Base-by-base conservation (phyloP, 257 asterid species). In the Parsonsia alboflavescens region DNA sequence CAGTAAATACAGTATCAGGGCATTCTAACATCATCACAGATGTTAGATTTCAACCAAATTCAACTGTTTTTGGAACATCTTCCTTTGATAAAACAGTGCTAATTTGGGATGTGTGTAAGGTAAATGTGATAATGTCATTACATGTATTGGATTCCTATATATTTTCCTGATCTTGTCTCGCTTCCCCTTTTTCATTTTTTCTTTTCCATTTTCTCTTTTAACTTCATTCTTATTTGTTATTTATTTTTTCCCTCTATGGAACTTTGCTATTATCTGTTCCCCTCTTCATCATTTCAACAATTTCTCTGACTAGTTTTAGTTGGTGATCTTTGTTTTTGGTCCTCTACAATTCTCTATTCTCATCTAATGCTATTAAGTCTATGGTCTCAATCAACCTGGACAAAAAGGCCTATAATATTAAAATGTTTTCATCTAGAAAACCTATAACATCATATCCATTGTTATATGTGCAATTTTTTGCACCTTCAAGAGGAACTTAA, bases 41-140 rank as follows among this genome's bases (percentile, higher is more conserved):
- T 73, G 49, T 86, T 52, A 78, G 88, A 1, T 89, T 85, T 75
- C 76, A 74, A 74, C 81, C 87, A 52, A 73, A 73, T 84, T 85
- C 89, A 74, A 26, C 57, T 33, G 26, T 77, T 48, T 80, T 87
- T 28, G 91, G 90, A n/a, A 84, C 90, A 46, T 84, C 90, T 42
- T 87, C 88, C 19, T 79, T 79, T 58, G 91, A 89, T 66, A 81
- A 49, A 79, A 80, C 65, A 13, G 75, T 87, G 70, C 82, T 59
- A 74, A 71, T 89, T 82, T 85, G 86, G 85, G 83, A 89, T 71
- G 86, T 85, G 66, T 22, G 44, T 76, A 79, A 79, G 79, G 91
- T 88, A 70, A 46, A 68, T 65, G 36, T 63, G 49, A 56, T 65
- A 46, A 59, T 72, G 46, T 65, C 59, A 33, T 24, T 19, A 0